These are phyloP conservation scores for Neurospora sp. DNA, from an alignment of 495 filamentous ascomycete genomes.

Conservation along the genomic window DNA sequence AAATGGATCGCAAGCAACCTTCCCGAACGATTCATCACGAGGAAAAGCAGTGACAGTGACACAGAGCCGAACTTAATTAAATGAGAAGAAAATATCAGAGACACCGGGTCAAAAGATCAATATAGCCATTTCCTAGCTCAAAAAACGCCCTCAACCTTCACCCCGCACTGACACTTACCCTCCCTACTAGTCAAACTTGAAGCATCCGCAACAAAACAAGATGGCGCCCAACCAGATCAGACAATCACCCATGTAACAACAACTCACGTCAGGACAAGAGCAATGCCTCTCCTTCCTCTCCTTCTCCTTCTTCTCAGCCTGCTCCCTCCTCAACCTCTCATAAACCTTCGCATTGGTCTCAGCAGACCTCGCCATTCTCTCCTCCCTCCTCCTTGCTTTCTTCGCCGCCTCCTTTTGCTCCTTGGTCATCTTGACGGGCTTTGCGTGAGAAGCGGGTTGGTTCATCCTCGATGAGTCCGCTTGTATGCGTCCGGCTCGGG, in stretches of 20 bases:
- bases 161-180: too few species aligned
- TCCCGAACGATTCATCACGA: too few species aligned
- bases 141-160: too few species aligned
- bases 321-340: neutral
- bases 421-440: neutral
- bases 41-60: too few species aligned
- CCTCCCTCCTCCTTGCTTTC: neutral
- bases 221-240: neutral
- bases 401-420: neutral
- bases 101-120: too few species aligned
- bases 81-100: too few species aligned
- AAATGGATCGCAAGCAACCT: too few species aligned
- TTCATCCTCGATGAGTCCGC: too few species aligned
- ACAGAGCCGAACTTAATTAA: too few species aligned
- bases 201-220: neutral
- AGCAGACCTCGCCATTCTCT: neutral
- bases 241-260: neutral
- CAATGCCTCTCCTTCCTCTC: neutral
- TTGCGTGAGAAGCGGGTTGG: too few species aligned
- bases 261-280: neutral
- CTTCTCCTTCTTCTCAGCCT: neutral
- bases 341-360: neutral
- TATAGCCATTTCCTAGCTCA: too few species aligned
- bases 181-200: neutral
- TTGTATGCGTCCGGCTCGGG: too few species aligned